Evolutionary conservation across 2,329 filamentous ascomycete species (phyloP), one percentile per base, ranked within the genome.

Genomic region (Apiospora malaysiana): DNA sequence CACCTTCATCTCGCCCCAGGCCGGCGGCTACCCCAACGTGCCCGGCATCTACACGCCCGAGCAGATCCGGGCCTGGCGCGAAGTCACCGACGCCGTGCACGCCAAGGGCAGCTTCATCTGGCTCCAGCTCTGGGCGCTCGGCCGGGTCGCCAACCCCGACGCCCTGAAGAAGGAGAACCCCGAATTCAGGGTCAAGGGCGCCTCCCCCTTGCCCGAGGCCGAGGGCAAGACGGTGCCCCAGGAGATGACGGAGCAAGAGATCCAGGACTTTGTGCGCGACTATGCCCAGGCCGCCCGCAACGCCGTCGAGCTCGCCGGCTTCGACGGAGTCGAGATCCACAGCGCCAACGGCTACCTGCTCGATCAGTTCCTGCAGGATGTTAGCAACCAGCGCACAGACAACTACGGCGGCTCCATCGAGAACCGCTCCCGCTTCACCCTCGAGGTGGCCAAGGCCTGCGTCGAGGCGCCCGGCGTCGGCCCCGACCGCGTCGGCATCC

Each of bases 121-220:
- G 79, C 78, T 85, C 1, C 91, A 93, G 76, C 82, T 93, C 0
- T 92, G 89, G 84, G 86, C 85, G 0, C 81, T 89, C 7, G 90
- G 91, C 5, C 86, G 91, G 4, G 84, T 85, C 3, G 87, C 87
- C 0, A 78, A 82, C 49, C 70, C 73, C 0, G 76, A 76, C 1
- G 42, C 76, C 7, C 74, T 76, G 4, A 65, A 72, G 25, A 74
- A 75, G 21, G 79, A 82, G 56, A 79, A 77, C 0, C 18, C 56
- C 8, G 69, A 70, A 72, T 8, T 47, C 70, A 0, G 77, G 0
- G 79, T 76, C 49, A 76, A 76, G 25, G 25, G 59, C n/a, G 49
- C 71, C 37, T 66, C 51, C 40, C 21, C 71, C 10, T 56, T 72
- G 46, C 69, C 69, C 45, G 68, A 69, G 45, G 69, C 46, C 23